Conservation (phyloP, 805 yeast genomes). For the Metschnikowia anglica region DNA sequence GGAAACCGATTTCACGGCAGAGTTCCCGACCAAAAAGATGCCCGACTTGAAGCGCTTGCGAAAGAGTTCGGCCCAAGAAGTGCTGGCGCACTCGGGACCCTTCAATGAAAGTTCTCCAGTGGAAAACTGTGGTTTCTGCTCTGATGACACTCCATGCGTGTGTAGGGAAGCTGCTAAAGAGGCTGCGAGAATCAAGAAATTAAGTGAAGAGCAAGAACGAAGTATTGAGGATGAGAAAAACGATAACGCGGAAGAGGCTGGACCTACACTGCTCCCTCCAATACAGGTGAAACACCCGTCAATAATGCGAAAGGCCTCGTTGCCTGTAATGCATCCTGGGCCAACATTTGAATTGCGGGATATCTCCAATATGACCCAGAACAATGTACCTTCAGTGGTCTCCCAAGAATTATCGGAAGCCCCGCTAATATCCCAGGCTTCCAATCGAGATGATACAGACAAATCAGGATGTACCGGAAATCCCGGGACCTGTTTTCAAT, state of each 20-base stretch:
- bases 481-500: slow-evolving; percentile 83
- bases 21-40: slow-evolving; percentile 34
- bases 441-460: slow-evolving; percentile 17
- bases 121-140: slow-evolving; percentile 91
- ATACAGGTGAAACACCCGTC: slow-evolving; percentile 30
- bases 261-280: slow-evolving; percentile 42
- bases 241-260: slow-evolving; percentile 32
- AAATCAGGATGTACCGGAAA: slow-evolving; percentile 70
- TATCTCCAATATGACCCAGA: slow-evolving; percentile 40
- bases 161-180: slow-evolving; percentile 76
- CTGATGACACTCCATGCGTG: slow-evolving; percentile 88
- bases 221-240: slow-evolving; percentile 15
- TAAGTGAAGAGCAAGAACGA: slow-evolving; percentile 20
- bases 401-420: slow-evolving; percentile 4
- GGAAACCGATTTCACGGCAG: slow-evolving; percentile 60
- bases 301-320: slow-evolving; percentile 31
- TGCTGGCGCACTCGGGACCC: slow-evolving; percentile 4
- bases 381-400: slow-evolving; percentile 36
- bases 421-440: slow-evolving; percentile 1
- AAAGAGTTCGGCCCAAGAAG: slow-evolving; percentile 10
- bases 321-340: slow-evolving; percentile 65
- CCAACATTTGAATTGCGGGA: slow-evolving; percentile 55
- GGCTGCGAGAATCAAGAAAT: slow-evolving; percentile 39
- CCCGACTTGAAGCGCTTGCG: slow-evolving; percentile 39
- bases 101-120: slow-evolving; percentile 50